Conservation (phyloP, 805 yeast species). For the Yamadazyma scolyti region DNA sequence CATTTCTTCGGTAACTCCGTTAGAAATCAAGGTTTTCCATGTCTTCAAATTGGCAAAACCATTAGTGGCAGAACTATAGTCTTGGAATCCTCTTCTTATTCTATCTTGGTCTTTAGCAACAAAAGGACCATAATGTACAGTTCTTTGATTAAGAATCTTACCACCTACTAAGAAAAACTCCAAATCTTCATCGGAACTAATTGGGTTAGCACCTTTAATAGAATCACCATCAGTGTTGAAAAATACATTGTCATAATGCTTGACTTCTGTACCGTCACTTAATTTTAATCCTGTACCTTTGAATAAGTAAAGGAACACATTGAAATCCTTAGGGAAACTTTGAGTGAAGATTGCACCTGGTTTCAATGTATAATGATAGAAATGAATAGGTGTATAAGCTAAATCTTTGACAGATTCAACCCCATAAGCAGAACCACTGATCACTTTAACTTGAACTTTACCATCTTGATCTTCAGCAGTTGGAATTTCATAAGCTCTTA, state of each 20-base stretch:
- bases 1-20: conserved; percentile 42
- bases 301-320: conserved; percentile 65
- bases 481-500: conserved; percentile 69
- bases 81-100: conserved; percentile 65
- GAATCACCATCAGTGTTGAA: conserved; percentile 68
- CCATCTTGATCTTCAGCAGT: conserved; percentile 59
- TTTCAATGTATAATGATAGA: conserved; percentile 60
- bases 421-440: conserved; percentile 75
- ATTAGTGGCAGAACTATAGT: conserved; percentile 64
- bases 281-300: conserved; percentile 54
- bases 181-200: conserved; percentile 45
- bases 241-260: conserved; percentile 52
- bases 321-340: conserved; percentile 55
- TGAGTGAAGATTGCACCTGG: conserved; percentile 67
- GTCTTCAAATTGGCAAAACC: conserved; percentile 66
- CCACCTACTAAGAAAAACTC: conserved; percentile 79
- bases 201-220: conserved; percentile 43
- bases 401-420: conserved; percentile 68
- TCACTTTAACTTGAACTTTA: conserved; percentile 62
- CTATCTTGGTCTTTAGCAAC: conserved; percentile 69
- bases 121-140: conserved; percentile 89
- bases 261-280: conserved; percentile 36
- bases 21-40: conserved; percentile 51
- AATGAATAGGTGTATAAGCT: conserved; percentile 79
- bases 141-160: conserved; percentile 63